A percentile compares a stretch with the other conserved stretches of the same genome.
Evolutionary conservation across 345 rosid genomes (phyloP).

Genomic region (Dimocarpus longan): DNA sequence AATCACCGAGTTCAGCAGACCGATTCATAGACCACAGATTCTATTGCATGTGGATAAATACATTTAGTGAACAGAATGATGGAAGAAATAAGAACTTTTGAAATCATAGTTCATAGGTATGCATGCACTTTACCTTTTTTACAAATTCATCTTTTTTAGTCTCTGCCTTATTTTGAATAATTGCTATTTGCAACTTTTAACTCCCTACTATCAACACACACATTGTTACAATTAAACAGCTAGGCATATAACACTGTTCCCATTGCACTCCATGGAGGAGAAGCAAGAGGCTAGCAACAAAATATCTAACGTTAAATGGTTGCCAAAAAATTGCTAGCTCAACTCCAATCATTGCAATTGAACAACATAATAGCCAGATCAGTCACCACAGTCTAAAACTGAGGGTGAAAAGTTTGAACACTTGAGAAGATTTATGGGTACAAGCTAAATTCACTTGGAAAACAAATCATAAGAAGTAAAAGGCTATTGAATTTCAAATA

Average conservation of each 20-base stretch:
- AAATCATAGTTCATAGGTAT: not conserved
- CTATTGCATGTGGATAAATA: not conserved
- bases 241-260: not conserved
- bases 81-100: not conserved
- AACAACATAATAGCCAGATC: not conserved
- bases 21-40: not conserved
- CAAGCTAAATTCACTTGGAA: not conserved
- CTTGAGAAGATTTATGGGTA: not conserved
- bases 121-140: not conserved
- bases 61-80: not conserved
- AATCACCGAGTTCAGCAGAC: not conserved
- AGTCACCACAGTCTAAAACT: not conserved
- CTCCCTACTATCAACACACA: not conserved
- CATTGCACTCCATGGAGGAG: not conserved
- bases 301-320: not conserved
- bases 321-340: not conserved
- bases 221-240: not conserved
- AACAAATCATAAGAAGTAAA: not conserved
- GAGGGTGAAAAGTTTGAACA: not conserved
- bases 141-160: not conserved
- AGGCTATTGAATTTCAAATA: not conserved
- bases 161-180: not conserved
- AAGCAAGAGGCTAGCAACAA: not conserved
- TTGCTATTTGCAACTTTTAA: not conserved
- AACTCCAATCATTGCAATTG: not conserved